phyloP scores from a whole-genome alignment of 257 asterid genomes.

The Plantago major region DNA sequence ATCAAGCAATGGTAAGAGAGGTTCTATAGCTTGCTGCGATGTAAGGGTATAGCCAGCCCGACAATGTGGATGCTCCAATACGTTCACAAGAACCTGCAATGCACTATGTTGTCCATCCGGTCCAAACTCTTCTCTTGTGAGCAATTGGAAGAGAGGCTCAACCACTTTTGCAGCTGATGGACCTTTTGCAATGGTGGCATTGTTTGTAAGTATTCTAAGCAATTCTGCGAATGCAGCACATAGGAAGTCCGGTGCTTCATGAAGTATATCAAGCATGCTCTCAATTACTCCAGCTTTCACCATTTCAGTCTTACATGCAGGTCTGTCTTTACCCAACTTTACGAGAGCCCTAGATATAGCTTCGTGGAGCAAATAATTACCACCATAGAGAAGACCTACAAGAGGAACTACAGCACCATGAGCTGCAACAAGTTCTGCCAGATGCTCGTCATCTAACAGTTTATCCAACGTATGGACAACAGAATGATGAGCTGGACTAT shows the following conservation, averaged over 20 bases:
- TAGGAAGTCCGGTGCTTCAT: slow-evolving; percentile 90
- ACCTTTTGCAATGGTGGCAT: slow-evolving; percentile 95
- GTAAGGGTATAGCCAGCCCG: slow-evolving; percentile 77
- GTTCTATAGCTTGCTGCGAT: slow-evolving; percentile 79
- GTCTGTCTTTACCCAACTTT: slow-evolving; percentile 94
- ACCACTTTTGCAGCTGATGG: slow-evolving; percentile 94
- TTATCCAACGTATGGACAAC: slow-evolving; percentile 88
- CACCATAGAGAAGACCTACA: slow-evolving; percentile 84
- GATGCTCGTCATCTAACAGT: slow-evolving; percentile 86
- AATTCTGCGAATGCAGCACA: slow-evolving; percentile 92
- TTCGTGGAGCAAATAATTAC: slow-evolving; percentile 77
- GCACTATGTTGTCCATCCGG: slow-evolving; percentile 93
- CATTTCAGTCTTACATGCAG: slow-evolving; percentile 95
- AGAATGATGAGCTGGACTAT: slow-evolving; percentile 77
- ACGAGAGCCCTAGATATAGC: slow-evolving; percentile 91
- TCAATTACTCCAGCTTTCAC: slow-evolving; percentile 91
- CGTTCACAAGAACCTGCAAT: slow-evolving; percentile 90
- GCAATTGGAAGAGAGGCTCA: slow-evolving; percentile 78
- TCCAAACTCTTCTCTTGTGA: slow-evolving; percentile 72
- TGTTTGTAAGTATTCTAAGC: slow-evolving; percentile 90
- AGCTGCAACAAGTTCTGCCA: slow-evolving; percentile 95
- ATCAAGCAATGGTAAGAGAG: slow-evolving; percentile 85
- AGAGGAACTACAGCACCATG: slow-evolving; percentile 97
- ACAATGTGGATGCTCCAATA: slow-evolving; percentile 90
- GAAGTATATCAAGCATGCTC: slow-evolving; percentile 73